Percentiles rank a stretch among this genome's conserved stretches.
Evolutionary conservation across 2,329 filamentous ascomycete genomes (phyloP).

Genomic region (Cylindrodendrum hubeiense): DNA sequence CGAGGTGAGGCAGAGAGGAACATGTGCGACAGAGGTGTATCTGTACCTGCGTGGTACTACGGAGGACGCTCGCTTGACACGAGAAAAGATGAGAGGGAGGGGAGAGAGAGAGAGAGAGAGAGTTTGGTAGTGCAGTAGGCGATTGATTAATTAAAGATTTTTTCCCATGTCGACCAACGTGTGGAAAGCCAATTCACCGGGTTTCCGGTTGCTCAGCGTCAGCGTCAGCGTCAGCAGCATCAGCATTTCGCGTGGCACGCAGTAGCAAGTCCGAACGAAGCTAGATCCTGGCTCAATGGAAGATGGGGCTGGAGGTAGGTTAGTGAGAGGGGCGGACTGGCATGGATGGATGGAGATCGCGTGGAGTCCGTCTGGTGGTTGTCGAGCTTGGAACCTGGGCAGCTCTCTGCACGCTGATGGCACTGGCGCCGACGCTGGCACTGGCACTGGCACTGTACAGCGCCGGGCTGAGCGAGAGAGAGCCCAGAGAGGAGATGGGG

Average conservation of each 20-base stretch:
- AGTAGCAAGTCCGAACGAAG: neutral
- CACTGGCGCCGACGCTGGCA: neutral
- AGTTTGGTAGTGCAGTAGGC: neutral
- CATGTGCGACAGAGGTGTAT: neutral
- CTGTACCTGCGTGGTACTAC: neutral
- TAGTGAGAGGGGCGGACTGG: slow-evolving; percentile 10
- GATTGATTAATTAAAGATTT: neutral
- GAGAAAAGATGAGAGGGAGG: neutral
- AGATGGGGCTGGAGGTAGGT: neutral
- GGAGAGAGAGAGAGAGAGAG: neutral
- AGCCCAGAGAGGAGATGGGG: neutral
- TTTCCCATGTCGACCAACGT: neutral
- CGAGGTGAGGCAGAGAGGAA: neutral
- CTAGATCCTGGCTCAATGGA: neutral
- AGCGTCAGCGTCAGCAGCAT: neutral
- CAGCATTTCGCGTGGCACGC: neutral
- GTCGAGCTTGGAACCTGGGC: slow-evolving; percentile 13
- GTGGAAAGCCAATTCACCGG: neutral
- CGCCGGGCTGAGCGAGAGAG: neutral
- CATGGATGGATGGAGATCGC: slow-evolving; percentile 18
- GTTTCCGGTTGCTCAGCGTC: neutral
- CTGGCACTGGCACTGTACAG: neutral
- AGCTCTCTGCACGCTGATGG: neutral
- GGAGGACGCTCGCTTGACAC: neutral
- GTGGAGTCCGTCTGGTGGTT: slow-evolving; percentile 12